Evolutionary conservation across 106 monocot genomes (phyloP), one percentile per base, ranked within the genome.

Genomic region (Phalaenopsis equestris): DNA sequence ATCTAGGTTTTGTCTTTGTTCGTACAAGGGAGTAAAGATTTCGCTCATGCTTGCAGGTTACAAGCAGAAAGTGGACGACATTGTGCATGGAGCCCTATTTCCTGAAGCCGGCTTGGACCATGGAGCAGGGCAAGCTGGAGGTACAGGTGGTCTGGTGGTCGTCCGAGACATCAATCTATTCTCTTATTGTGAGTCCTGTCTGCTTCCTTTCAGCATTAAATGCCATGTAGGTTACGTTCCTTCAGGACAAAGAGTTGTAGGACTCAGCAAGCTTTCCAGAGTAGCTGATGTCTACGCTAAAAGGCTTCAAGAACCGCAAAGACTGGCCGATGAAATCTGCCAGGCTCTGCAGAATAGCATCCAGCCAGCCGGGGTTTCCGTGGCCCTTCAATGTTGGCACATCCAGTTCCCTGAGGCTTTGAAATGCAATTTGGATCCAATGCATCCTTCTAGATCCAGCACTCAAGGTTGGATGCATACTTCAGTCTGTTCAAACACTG

Each of bases 181-280:
- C 82, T 99, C 98, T 45, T 94, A 93, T 42, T 99, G 98, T 41
- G 98, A 92, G 55, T 99, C 91, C 37, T 99, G 98, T 79, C 86
- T 99, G 83, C 92, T 99, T 55, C 98, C 98, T 2, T 99, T 99
- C 81, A 83, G 83, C 55, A 73, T 93, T 36, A 78, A 82, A 14
- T 94, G 94, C 82, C 98, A 99, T 80, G 86, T 99, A 42, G 94
- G 98, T 8, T 99, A 99, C 81, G 56, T 99, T 24, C 89, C 96
- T 23, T 90, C 96, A 23, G 81, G 83, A 1, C 79, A 89, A 41
- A 82, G 88, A 75, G 96, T 96, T 18, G 88, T 99, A 0, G 98
- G 98, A 10, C 79, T 99, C 17, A 99, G 98, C 87, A 99, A 99
- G 88, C 89, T 99, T 67, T 90, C 98, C 0, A 85, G 98, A 61